Evolutionary conservation across 495 filamentous ascomycete genomes (phyloP).

Genomic region (Aspergillus funiculosus): DNA sequence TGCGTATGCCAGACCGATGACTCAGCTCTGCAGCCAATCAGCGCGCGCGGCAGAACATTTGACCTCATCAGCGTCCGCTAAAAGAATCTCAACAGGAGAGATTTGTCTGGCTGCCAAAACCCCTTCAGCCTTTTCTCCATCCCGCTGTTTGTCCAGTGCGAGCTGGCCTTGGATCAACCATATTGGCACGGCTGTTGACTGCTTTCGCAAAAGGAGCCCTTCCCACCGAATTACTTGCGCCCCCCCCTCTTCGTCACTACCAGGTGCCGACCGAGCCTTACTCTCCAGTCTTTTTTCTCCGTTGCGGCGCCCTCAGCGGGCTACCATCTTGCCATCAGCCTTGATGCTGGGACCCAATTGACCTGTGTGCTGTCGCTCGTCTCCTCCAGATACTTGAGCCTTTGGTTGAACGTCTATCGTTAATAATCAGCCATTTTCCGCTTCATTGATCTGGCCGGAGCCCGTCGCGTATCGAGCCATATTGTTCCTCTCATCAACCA

Average conservation of each 20-base stretch:
- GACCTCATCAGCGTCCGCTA: constrained; percentile 23
- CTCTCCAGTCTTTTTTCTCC: constrained; percentile 4
- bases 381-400: background rate
- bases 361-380: background rate
- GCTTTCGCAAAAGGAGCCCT: no score
- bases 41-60: background rate
- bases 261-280: constrained; percentile 3
- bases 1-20: constrained; percentile 10
- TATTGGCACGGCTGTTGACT: background rate
- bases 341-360: constrained; percentile 9
- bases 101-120: constrained; percentile 8
- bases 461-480: constrained; percentile 20
- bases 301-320: constrained; percentile 7
- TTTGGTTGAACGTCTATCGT: background rate
- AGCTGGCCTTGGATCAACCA: background rate
- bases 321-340: background rate
- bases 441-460: constrained; percentile 12
- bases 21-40: constrained; percentile 20
- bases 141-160: constrained; percentile 1
- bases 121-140: background rate
- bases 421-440: background rate
- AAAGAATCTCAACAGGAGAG: constrained; percentile 13
- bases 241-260: no score
- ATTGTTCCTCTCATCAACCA: constrained; percentile 5
- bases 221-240: no score